A percentile compares a stretch with the other conserved stretches of the same genome.
phyloP scores from a whole-genome alignment of 768 basidiomycete genomes.

The Lactarius hengduanensis region DNA sequence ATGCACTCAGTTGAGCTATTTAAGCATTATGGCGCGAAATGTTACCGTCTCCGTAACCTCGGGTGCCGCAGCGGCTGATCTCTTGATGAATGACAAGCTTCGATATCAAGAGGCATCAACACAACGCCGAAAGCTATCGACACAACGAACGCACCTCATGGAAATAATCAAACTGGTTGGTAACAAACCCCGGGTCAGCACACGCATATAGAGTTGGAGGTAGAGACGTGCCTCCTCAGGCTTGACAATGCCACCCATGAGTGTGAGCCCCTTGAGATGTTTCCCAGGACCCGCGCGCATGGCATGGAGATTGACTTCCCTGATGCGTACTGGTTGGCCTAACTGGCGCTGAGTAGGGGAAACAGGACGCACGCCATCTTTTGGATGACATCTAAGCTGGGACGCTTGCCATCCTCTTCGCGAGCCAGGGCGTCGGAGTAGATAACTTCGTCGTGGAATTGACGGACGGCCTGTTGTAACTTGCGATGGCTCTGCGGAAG shows the following conservation, averaged over 20 bases:
- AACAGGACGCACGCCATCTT: slow-evolving; percentile 64
- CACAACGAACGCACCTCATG: slow-evolving; percentile 53
- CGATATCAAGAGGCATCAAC: slow-evolving; percentile 10
- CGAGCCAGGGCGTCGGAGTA: slow-evolving; percentile 50
- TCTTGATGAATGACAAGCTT: slow-evolving; percentile 43
- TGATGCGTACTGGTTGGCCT: slow-evolving; percentile 31
- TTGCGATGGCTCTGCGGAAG: slow-evolving; percentile 53
- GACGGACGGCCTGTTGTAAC: slow-evolving; percentile 58
- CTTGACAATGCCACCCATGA: slow-evolving; percentile 72
- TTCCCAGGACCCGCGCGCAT: slow-evolving; percentile 93
- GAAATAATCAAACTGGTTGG: slow-evolving; percentile 76
- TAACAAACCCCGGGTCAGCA: slow-evolving; percentile 2
- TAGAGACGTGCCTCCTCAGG: slow-evolving; percentile 62
- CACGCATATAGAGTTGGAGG: background rate
- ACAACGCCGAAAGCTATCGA: background rate
- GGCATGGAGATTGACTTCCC: slow-evolving; percentile 72
- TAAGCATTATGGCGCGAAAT: background rate
- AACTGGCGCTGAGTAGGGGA: background rate
- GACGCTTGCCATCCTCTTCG: slow-evolving; percentile 89
- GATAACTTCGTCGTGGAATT: slow-evolving; percentile 70
- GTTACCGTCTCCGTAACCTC: slow-evolving; percentile 77
- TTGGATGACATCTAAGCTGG: slow-evolving; percentile 72
- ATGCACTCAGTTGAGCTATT: slow-evolving; percentile 2
- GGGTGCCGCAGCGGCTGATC: slow-evolving; percentile 51
- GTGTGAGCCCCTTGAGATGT: slow-evolving; percentile 73